Conservation (phyloP, 768 basidiomycete genomes). For the Naganishia randhawae region DNA sequence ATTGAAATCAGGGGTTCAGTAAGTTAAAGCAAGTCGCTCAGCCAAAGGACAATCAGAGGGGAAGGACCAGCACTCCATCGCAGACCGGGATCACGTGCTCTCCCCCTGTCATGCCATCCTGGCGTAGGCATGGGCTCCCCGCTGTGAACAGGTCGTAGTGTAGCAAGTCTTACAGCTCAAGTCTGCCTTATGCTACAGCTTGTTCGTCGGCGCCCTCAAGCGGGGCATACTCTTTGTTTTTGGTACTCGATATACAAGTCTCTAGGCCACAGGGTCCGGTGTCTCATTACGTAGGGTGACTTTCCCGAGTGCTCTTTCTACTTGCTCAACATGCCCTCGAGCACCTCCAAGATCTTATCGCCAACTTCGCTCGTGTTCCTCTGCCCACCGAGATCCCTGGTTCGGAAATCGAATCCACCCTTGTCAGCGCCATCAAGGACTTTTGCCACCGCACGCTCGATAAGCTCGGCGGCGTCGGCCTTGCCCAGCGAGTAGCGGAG, state of each 20-base stretch:
- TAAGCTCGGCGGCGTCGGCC: conserved; percentile 73
- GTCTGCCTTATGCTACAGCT: not conserved
- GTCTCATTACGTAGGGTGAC: not conserved
- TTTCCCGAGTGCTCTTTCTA: not conserved
- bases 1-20: too few relatives aligned
- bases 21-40: too few relatives aligned
- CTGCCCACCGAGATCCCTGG: conserved; percentile 80
- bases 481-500: conserved; percentile 90
- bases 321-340: conserved; percentile 57
- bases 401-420: conserved; percentile 75
- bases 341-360: conserved; percentile 70
- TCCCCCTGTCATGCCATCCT: too few relatives aligned
- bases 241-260: not conserved
- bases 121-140: too few relatives aligned
- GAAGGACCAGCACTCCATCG: too few relatives aligned
- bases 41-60: too few relatives aligned
- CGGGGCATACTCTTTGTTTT: not conserved
- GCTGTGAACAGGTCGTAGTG: too few relatives aligned
- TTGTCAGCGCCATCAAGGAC: conserved; percentile 67
- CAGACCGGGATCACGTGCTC: too few relatives aligned
- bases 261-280: not conserved
- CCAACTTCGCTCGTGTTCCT: conserved; percentile 75
- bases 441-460: conserved; percentile 86
- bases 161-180: too few relatives aligned
- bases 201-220: not conserved